Evolutionary conservation across 345 rosid species (phyloP).

Genomic region (Populus tremula): DNA sequence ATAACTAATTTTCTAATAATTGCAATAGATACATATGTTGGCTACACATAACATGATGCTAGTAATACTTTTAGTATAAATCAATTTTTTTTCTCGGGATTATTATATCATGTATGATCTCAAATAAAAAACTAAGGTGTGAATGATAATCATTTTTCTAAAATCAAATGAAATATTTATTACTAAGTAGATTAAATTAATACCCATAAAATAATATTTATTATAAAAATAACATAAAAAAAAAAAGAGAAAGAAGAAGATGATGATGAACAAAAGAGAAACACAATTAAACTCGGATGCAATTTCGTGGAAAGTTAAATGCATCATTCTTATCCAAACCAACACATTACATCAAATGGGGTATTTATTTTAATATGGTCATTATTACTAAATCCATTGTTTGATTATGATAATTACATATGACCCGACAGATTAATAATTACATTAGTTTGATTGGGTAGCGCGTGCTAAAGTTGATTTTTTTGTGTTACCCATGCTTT

Average conservation of each 20-base stretch:
- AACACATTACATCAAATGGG: background rate
- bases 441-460: background rate
- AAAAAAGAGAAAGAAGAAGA: background rate
- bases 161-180: background rate
- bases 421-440: background rate
- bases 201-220: background rate
- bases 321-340: slow-evolving; percentile 11
- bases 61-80: too few relatives aligned
- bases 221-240: background rate
- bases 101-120: too few relatives aligned
- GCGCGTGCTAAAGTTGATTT: background rate
- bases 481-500: too few relatives aligned
- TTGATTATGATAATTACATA: background rate
- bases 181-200: background rate
- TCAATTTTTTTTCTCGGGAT: too few relatives aligned
- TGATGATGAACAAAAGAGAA: background rate
- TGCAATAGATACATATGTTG: too few relatives aligned
- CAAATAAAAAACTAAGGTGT: too few relatives aligned
- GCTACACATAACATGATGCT: too few relatives aligned
- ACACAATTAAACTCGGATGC: background rate
- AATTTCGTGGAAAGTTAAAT: background rate
- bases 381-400: slow-evolving; percentile 7
- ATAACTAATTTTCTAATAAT: too few relatives aligned
- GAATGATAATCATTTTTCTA: background rate
- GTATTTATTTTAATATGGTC: background rate